Evolutionary conservation across 2,329 filamentous ascomycete species (phyloP).

Genomic region (Ramichloridium luteum): DNA sequence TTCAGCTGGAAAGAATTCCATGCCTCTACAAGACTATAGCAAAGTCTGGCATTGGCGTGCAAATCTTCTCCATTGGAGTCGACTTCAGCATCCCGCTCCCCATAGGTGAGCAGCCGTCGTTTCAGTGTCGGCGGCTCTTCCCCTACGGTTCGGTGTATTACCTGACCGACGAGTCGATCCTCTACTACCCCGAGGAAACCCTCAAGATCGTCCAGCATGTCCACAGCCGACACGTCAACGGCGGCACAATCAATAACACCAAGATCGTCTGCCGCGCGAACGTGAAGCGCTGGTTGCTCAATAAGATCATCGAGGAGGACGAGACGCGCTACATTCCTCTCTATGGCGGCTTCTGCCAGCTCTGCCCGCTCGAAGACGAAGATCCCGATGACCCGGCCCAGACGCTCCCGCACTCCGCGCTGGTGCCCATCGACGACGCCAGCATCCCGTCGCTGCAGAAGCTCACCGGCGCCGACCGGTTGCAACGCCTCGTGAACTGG

Average conservation of each 20-base stretch:
- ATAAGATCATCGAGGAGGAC: constrained; percentile 9
- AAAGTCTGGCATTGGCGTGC: constrained; percentile 11
- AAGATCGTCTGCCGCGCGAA: constrained; percentile 20
- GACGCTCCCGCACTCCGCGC: constrained; percentile 9
- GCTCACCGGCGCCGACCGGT: neutral
- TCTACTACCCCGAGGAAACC: constrained; percentile 27
- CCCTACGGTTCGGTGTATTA: constrained; percentile 29
- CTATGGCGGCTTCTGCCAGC: constrained; percentile 14
- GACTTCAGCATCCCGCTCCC: constrained; percentile 11
- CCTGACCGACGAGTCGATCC: constrained; percentile 34
- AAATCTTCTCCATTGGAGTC: constrained; percentile 26
- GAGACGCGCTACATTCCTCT: constrained; percentile 10
- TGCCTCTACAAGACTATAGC: constrained; percentile 23
- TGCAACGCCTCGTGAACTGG: constrained; percentile 20
- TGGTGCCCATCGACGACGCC: constrained; percentile 12
- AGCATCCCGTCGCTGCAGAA: neutral
- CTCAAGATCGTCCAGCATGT: constrained; percentile 27
- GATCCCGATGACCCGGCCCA: constrained; percentile 6
- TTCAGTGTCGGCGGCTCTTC: constrained; percentile 23
- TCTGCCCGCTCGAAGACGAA: constrained; percentile 18
- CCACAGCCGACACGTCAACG: constrained; percentile 22
- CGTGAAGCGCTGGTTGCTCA: constrained; percentile 17
- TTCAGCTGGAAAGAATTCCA: constrained; percentile 24
- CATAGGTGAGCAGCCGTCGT: constrained; percentile 10
- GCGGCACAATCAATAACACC: constrained; percentile 10